phyloP scores from a whole-genome alignment of 208 protist genomes.

The Leishmania aethiopica region DNA sequence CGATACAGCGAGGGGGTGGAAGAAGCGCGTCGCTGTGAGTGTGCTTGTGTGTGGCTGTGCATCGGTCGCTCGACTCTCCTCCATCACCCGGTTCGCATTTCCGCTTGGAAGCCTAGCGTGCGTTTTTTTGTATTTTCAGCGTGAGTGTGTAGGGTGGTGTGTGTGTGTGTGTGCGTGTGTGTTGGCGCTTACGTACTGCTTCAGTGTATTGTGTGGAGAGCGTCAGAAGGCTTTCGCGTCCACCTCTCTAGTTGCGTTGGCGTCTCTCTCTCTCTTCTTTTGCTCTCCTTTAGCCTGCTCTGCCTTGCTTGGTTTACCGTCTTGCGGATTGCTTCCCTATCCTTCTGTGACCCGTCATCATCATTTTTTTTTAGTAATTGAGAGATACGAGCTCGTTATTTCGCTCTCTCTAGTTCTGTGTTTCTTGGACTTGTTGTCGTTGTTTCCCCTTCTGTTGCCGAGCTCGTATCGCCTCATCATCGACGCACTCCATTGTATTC shows the following conservation, averaged over 20 bases:
- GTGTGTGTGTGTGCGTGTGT: not conserved
- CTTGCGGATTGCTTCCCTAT: not conserved
- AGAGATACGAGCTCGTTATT: not conserved
- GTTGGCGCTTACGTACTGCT: not conserved
- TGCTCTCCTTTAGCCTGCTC: conserved; percentile 1
- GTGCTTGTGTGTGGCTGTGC: not conserved
- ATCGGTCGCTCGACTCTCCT: not conserved
- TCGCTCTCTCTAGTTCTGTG: not conserved
- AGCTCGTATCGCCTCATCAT: not conserved
- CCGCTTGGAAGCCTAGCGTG: not conserved
- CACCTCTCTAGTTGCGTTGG: not conserved
- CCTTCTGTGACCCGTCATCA: not conserved
- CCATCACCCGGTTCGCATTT: not conserved
- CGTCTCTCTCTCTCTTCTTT: not conserved
- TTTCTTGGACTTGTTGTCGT: not conserved
- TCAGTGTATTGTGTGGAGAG: not conserved
- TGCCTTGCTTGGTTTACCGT: not conserved
- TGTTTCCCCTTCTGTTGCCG: not conserved
- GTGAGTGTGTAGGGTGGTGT: no score
- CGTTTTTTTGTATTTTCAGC: no score
- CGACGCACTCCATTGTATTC: not conserved
- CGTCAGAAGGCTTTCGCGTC: not conserved
- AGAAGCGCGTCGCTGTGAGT: not conserved
- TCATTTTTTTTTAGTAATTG: not conserved
- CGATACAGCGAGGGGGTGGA: not conserved